Evolutionary conservation across 495 filamentous ascomycete genomes (phyloP).

Genomic region (Talaromyces borbonicus): DNA sequence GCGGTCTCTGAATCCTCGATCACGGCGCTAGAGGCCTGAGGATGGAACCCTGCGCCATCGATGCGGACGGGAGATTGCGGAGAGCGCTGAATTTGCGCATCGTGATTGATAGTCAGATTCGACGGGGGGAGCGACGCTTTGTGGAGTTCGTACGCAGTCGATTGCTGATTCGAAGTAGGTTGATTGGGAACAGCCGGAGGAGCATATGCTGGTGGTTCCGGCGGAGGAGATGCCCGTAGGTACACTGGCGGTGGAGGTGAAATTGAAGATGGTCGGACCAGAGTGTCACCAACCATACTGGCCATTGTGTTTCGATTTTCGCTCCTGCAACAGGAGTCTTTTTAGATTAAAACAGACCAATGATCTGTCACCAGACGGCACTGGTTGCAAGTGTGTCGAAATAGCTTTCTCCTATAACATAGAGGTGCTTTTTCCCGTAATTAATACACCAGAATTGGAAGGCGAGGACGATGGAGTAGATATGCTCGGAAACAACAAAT

Average conservation of each 20-base stretch:
- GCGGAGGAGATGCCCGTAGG: constrained; percentile 29
- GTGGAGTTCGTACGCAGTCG: constrained; percentile 8
- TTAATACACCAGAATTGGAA: too few species aligned
- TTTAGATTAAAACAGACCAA: too few species aligned
- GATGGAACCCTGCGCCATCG: constrained; percentile 22
- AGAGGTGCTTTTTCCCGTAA: too few species aligned
- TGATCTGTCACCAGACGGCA: too few species aligned
- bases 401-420: too few species aligned
- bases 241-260: constrained; percentile 35
- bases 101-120: constrained; percentile 13
- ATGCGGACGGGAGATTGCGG: constrained; percentile 35
- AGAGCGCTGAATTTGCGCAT: constrained; percentile 21
- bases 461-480: too few species aligned
- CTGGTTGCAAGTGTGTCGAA: too few species aligned
- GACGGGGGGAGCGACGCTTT: constrained; percentile 19
- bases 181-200: constrained; percentile 14
- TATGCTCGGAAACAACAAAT: too few species aligned
- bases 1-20: constrained; percentile 22
- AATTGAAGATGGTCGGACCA: constrained; percentile 18
- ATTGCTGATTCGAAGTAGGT: constrained; percentile 9
- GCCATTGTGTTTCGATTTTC: constrained; percentile 18
- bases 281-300: constrained; percentile 16
- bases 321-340: not conserved
- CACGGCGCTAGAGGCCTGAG: constrained; percentile 22
- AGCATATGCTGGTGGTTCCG: constrained; percentile 8